Evolutionary conservation across 2,329 filamentous ascomycete species (phyloP), one percentile per base, ranked within the genome.

Genomic region (Talaromyces albobiverticillius): DNA sequence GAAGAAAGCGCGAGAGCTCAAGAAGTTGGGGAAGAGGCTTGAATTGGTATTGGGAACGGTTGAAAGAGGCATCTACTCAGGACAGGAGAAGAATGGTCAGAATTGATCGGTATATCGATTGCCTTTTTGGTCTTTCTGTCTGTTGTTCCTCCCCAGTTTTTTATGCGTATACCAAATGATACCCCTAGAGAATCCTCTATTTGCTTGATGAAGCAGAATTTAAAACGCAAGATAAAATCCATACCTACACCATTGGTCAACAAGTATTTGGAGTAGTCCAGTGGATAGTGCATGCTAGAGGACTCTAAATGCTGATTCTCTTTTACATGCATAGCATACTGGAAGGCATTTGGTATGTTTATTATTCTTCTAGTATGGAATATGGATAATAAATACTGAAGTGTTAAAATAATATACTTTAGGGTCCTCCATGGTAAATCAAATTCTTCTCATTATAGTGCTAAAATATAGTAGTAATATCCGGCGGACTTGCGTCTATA

Each of bases 11-110:
- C 63, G 59, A 32, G 76, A 79, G 61, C 67, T 78, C 66, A 71
- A 64, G 61, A 63, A 58, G 48, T 62, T 75, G 58, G 66, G 73
- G 54, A 68, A 62, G 50, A 65, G 64, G 54, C 60, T 79, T 56
- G 76, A 79, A 57, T 64, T 61, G 40, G 70, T 79, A 36, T 63
- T 77, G 50, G 70, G 66, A 47, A 70, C 68, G 50, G 68, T 76
- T 45, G 67, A 71, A 49, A 64, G 63, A 48, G 71, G 71, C 9
- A 60, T 68, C 51, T 68, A 70, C 62, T 64, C 67, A n/a, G 34
- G 41, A 34, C 51, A 36, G n/a, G 16, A 42, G 40, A 51, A 11
- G 32, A n/a, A 18, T n/a, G 22, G 32, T 20, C 45, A 54, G 7
- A 10, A 25, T 25, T 54, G 25, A 46, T 3, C 34, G n/a, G n/a